Evolutionary conservation across 768 basidiomycete species (phyloP), one percentile per base, ranked within the genome.

Genomic region (Trametes sanguinea): DNA sequence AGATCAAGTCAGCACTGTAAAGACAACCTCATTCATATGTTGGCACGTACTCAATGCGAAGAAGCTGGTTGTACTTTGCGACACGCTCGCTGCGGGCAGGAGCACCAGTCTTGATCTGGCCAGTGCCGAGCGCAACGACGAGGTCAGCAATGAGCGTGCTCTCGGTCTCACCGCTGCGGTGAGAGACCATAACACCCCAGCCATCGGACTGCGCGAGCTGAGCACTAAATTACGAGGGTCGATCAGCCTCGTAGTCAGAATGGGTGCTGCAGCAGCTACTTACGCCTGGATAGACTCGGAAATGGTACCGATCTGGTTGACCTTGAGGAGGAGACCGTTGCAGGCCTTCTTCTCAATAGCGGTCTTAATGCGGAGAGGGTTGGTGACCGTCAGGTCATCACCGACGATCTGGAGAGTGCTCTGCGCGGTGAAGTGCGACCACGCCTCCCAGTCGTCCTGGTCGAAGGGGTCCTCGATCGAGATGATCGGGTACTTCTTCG

Each of bases 271-370:
- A 37, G 35, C 35, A 37, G 11, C 43, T 29, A 85, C 93, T 61
- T 70, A 96, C 94, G 96, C 96, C 76, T 97, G 94, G 79, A 99
- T 97, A 29, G 96, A 96, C 80, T 99, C 96, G 48, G 93, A 94
- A 78, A 99, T 94, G 65, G 95, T 95, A 71, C 97, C 97, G 73
- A 98, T 98, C 78, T 99, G 96, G 85, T 98, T 98, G 78, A 98
- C 90, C 89, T 98, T 99, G 78, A 99, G 87, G 65, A 99, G 85
- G 43, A 99, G 85, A 74, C 94, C 97, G 73, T 98, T 98, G 87
- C 96, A 98, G 40, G 97, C 93, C 86, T 96, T 98, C 88, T 96
- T 97, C 81, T 98, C 92, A 66, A 98, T 97, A 69, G 97, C 97
- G 42, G 93, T 96, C 86, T 93, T 92, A 87, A 99, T 98, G 64